Base-by-base conservation (phyloP, 768 basidiomycete genomes). In the Coprinellus aureogranulatus region DNA sequence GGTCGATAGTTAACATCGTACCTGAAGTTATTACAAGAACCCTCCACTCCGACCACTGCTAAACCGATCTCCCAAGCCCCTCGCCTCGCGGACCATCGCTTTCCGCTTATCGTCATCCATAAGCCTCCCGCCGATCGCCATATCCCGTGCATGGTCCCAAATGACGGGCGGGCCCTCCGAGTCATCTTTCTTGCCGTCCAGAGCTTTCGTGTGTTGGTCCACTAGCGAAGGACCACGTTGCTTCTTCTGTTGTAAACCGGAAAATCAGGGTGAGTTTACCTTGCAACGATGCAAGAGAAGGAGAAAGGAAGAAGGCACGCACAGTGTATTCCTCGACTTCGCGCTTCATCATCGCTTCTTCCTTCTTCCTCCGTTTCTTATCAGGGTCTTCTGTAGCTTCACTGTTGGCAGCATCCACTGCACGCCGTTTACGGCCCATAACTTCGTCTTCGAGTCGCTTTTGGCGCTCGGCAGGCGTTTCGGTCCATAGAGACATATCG, bases 391-490 rank as follows among this genome's bases (percentile, higher is more conserved):
- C 75, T 2, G 77, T 80, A 1, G 71, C 76, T 20, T 68, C 80
- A 5, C 67, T 78, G 4, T 65, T 70, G 18, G 77, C 79, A 0
- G 75, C 75, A 56, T 90, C 87, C 25, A 69, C 81, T 3, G 85
- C 88, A 20, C 88, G 83, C 57, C 89, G 81, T 65, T 91, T 89
- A 73, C 91, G 93, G 41, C 97, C 96, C n/a, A 87, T 82, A 1
- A 97, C 88, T 70, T 99, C 96, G 67, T 98, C 96, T 1, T 87
- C 86, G n/a, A 98, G 76, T 1, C 97, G 83, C 65, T 96, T 88
- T 67, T 92, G 93, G 16, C 89, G 82, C 68, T 98, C 93, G 0
- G 88, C 88, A 0, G 97, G 97, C 0, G 97, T 98, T 76, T 99
- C 97, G 0, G 97, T 99, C 97, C 97, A 99, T 12, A 96, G 78